Base-by-base conservation (phyloP, 495 filamentous ascomycete species). In the Penicillium riverlandense region DNA sequence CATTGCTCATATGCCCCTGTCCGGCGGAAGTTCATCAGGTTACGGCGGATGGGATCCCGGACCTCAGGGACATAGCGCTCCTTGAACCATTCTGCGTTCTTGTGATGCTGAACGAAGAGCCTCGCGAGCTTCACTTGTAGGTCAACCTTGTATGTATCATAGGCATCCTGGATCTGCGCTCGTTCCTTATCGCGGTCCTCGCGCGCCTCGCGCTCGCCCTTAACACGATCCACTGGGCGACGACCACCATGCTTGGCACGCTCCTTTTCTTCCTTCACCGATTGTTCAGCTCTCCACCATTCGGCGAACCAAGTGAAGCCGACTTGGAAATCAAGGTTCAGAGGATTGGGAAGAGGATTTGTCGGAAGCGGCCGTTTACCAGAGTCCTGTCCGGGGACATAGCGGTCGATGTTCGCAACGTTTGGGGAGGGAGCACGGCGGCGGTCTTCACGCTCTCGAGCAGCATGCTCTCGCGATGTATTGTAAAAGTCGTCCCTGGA, bases 221-320 rank as follows among this genome's bases (percentile, higher is more conserved):
- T 84, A 35, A 85, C 68, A 29, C 84, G 78, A 40, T 84, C 78
- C 11, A 83, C 74, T 37, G 82, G 81, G 37, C 82, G 76, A 43
- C 88, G 77, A 11, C 86, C 82, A 27, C 88, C 88, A 41, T 82
- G 80, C 51, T 81, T 84, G 12, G 71, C 69, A 13, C 86, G 83
- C 54, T 96, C 89, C 52, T 84, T 84, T 46, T 95, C 88, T 41
- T 94, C 88, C 57, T 89, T 91, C 45, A 94, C 83, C 22, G 75
- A 74, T 59, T 94, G 85, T 54, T 95, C 89, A 8, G 76, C 67
- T 44, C 90, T 74, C 90, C 90, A 96, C 92, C 92, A 99, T 63
- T 97, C 94, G 7, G 88, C 86, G 58, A 94, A 99, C 65, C 83
- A 97, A 16, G 85, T 95, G 67, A 97, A 97, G 0, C 92, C 91